Percentiles rank a stretch among this genome's conserved stretches.
Conservation (phyloP, 768 basidiomycete species). For the Macrolepiota fuliginosa region DNA sequence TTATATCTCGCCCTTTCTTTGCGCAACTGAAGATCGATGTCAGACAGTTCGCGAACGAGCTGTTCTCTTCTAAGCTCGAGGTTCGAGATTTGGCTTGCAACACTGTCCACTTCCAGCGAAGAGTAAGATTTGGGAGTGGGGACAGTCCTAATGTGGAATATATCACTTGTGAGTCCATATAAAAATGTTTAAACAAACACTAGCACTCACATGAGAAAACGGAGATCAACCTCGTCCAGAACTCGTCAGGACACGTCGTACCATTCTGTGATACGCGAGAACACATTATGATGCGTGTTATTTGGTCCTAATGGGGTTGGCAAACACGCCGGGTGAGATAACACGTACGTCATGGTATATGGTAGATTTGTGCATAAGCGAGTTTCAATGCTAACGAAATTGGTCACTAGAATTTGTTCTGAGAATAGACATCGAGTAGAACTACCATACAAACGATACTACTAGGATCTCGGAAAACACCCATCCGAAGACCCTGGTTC, state of each 20-base stretch:
- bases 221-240: not conserved
- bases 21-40: constrained; percentile 30
- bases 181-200: not conserved
- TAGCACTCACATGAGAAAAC: not conserved
- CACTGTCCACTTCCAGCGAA: constrained; percentile 4
- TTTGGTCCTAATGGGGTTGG: not conserved
- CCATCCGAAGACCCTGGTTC: no score
- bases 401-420: no score
- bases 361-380: not conserved
- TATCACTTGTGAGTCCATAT: not conserved
- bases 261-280: not conserved
- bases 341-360: no score
- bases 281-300: not conserved
- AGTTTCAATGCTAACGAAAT: not conserved
- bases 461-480: no score
- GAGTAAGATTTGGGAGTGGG: not conserved
- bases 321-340: not conserved
- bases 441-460: no score
- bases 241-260: not conserved
- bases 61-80: constrained; percentile 26
- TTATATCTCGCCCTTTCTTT: constrained; percentile 29
- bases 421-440: no score
- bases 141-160: not conserved
- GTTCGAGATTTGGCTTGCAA: constrained; percentile 18
- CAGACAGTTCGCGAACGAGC: constrained; percentile 33